Percentiles rank a stretch among this genome's conserved stretches.
Evolutionary conservation across 2,329 filamentous ascomycete genomes (phyloP).

Genomic region (Epichloe gansuensis): DNA sequence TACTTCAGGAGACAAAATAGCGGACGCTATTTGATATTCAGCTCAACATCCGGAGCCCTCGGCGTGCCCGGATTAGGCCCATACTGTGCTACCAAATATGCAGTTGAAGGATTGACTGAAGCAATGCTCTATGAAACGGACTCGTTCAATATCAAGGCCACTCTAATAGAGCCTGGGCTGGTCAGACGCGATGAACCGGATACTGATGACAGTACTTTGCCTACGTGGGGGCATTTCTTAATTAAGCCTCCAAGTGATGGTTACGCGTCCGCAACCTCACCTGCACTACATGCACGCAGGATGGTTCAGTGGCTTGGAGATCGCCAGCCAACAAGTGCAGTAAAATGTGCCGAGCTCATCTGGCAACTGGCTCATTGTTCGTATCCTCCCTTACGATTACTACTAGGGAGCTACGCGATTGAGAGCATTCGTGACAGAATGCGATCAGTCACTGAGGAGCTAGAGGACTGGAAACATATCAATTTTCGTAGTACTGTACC

Average conservation of each 20-base stretch:
- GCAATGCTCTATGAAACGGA: constrained; percentile 95
- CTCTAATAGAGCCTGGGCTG: constrained; percentile 81
- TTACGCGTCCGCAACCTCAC: constrained; percentile 65
- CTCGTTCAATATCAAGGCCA: constrained; percentile 81
- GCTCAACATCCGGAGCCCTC: constrained; percentile 80
- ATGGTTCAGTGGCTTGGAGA: constrained; percentile 94
- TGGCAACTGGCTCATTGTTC: constrained; percentile 92
- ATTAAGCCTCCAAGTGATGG: constrained; percentile 75
- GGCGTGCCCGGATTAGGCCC: constrained; percentile 86
- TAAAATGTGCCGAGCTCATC: constrained; percentile 84
- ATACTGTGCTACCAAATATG: constrained; percentile 95
- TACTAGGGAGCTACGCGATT: constrained; percentile 89
- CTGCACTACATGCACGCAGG: constrained; percentile 74
- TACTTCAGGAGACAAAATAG: constrained; percentile 66
- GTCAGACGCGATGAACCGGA: constrained; percentile 75
- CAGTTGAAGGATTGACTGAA: constrained; percentile 88
- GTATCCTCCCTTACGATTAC: constrained; percentile 75
- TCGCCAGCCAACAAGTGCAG: constrained; percentile 79
- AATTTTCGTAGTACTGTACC: constrained; percentile 43
- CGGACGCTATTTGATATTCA: constrained; percentile 89
- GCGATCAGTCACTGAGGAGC: constrained; percentile 83
- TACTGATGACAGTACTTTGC: constrained; percentile 42
- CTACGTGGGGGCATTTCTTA: constrained; percentile 82
- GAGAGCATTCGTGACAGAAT: constrained; percentile 88
- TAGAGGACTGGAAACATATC: constrained; percentile 84